Conservation (phyloP, 768 basidiomycete genomes). For the Lentinula sp. region DNA sequence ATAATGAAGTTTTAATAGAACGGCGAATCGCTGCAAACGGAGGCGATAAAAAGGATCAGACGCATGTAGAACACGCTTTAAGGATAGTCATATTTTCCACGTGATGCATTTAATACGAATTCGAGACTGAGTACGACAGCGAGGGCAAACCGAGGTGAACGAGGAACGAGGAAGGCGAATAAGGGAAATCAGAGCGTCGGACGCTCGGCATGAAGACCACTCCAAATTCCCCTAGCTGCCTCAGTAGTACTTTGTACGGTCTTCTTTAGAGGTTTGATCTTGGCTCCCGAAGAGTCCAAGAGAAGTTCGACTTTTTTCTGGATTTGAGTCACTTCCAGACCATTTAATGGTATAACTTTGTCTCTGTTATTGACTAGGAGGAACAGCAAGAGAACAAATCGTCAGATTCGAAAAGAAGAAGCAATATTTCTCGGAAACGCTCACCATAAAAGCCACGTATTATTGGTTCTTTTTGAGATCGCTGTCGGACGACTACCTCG, state of each 20-base stretch:
- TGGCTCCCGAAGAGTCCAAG: constrained; percentile 82
- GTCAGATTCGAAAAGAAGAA: constrained; percentile 9
- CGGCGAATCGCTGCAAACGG: not conserved
- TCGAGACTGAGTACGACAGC: constrained; percentile 2
- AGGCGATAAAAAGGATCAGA: constrained; percentile 11
- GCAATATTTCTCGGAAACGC: constrained; percentile 14
- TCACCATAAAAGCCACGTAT: constrained; percentile 79
- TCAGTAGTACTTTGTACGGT: constrained; percentile 76
- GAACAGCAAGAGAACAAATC: constrained; percentile 10
- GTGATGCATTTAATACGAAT: constrained; percentile 5
- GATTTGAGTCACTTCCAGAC: constrained; percentile 68
- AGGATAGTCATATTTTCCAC: not conserved
- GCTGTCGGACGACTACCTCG: constrained; percentile 77
- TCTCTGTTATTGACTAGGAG: constrained; percentile 77
- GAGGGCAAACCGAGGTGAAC: constrained; percentile 9
- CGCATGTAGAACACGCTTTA: constrained; percentile 10
- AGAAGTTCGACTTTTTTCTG: constrained; percentile 76
- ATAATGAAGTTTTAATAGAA: constrained; percentile 6
- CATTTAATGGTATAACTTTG: constrained; percentile 81
- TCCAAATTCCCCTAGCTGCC: constrained; percentile 85
- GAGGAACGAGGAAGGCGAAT: constrained; percentile 9
- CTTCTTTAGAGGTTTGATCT: constrained; percentile 76
- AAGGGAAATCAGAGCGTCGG: constrained; percentile 35
- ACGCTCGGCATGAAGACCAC: constrained; percentile 76
- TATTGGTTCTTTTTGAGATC: constrained; percentile 72